These are phyloP conservation scores for Trichoderma arundinaceum DNA, from an alignment of 2,329 filamentous ascomycete species.

Conservation along the genomic window DNA sequence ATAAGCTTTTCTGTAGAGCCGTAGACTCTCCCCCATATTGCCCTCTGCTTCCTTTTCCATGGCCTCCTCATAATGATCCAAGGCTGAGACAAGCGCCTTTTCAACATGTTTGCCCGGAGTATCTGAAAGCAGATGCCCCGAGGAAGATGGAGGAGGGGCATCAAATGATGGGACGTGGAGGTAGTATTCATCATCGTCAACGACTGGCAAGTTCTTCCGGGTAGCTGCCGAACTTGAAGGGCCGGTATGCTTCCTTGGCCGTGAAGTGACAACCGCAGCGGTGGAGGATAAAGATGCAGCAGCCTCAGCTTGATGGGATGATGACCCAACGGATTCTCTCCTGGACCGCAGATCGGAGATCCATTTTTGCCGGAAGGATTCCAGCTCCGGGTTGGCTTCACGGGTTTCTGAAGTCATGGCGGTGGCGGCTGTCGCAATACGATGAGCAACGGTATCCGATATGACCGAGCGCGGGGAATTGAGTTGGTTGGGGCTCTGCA, in stretches of 20 bases:
- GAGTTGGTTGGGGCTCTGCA: too few species aligned
- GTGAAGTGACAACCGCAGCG: constrained; percentile 10
- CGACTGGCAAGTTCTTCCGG: neutral
- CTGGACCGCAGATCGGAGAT: constrained; percentile 72
- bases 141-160: constrained; percentile 26
- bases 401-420: constrained; percentile 33
- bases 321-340: constrained; percentile 13
- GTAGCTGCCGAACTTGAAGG: constrained; percentile 12
- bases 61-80: constrained; percentile 92
- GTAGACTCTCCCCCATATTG: constrained; percentile 85
- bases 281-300: constrained; percentile 15
- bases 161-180: constrained; percentile 34
- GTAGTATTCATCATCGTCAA: constrained; percentile 31
- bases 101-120: constrained; percentile 12
- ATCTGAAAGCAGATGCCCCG: constrained; percentile 34
- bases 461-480: constrained; percentile 31
- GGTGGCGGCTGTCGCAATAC: constrained; percentile 14
- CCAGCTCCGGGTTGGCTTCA: constrained; percentile 69
- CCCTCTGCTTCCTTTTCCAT: constrained; percentile 87
- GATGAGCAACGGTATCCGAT: constrained; percentile 18
- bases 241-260: neutral
- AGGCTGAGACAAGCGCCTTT: constrained; percentile 62
- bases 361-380: constrained; percentile 86
- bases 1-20: constrained; percentile 88
- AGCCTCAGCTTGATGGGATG: constrained; percentile 10